Percentiles rank a stretch among this genome's conserved stretches.
Conservation (phyloP, 176 grass and related monocot genomes). For the Elymus sibiricus region DNA sequence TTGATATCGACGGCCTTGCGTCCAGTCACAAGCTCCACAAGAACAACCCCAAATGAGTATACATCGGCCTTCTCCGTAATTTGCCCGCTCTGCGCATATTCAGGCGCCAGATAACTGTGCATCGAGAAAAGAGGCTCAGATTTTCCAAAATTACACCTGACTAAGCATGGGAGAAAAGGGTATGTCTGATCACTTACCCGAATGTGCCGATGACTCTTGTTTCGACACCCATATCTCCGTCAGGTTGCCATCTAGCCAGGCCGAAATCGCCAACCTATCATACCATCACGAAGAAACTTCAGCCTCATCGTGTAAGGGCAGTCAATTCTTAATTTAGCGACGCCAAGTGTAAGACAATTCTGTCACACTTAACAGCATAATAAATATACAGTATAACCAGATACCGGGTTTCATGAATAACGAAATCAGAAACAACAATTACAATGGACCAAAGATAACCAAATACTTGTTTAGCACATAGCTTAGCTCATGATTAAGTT, state of each 20-base stretch:
- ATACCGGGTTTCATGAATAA: not conserved
- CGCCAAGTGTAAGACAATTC: not conserved
- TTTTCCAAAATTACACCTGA: not conserved
- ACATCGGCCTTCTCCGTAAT: constrained; percentile 98
- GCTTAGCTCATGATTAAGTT: not conserved
- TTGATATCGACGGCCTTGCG: constrained; percentile 96
- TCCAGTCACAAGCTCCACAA: constrained; percentile 88
- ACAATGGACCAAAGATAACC: not conserved
- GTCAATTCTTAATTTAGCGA: not conserved
- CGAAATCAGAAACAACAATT: not conserved
- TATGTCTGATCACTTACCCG: constrained; percentile 35
- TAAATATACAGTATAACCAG: not conserved
- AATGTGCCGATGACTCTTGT: constrained; percentile 96
- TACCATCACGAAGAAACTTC: not conserved
- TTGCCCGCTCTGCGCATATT: constrained; percentile 92
- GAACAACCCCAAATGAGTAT: constrained; percentile 92
- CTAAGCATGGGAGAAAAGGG: not conserved
- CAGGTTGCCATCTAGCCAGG: constrained; percentile 92
- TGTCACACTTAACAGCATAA: not conserved
- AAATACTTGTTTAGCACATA: not conserved
- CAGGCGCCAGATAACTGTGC: constrained; percentile 65
- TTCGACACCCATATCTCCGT: constrained; percentile 87
- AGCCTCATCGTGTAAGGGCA: not conserved
- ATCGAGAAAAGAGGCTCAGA: constrained; percentile 1
- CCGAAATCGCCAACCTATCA: constrained; percentile 91